These are phyloP conservation scores for Styphnolobium japonicum DNA, from an alignment of 306 rosid species.

Conservation along the genomic window DNA sequence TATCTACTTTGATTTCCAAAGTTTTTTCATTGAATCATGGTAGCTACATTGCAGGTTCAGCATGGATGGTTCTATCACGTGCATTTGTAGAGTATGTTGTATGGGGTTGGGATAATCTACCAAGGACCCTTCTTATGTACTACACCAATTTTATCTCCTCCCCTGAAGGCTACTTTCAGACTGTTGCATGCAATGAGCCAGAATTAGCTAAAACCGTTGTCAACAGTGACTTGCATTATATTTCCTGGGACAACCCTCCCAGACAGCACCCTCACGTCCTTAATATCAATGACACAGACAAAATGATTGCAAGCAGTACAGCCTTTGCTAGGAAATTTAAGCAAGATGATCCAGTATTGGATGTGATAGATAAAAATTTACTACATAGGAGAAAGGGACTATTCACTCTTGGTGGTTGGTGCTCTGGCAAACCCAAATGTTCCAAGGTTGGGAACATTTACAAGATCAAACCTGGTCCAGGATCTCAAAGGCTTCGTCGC, in stretches of 20 bases:
- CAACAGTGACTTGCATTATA: conserved; percentile 77
- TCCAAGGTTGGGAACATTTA: conserved; percentile 57
- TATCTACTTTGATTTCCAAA: neutral
- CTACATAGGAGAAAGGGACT: conserved; percentile 41
- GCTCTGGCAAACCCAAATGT: conserved; percentile 59
- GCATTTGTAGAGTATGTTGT: conserved; percentile 67
- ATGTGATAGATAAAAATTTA: conserved; percentile 56
- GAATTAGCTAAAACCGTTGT: conserved; percentile 64
- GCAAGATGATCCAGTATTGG: conserved; percentile 53
- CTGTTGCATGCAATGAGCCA: conserved; percentile 72
- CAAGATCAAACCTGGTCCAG: conserved; percentile 63
- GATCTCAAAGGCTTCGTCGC: conserved; percentile 57
- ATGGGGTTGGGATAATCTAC: conserved; percentile 93
- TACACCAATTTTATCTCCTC: conserved; percentile 84
- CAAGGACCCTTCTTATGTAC: conserved; percentile 83
- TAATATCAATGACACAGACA: conserved; percentile 50
- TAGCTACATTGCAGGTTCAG: conserved; percentile 63
- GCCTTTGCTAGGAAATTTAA: conserved; percentile 78
- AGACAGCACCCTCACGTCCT: conserved; percentile 81
- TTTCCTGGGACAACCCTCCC: conserved; percentile 86
- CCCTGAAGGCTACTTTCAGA: conserved; percentile 88
- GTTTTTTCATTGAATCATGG: neutral
- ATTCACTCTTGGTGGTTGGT: conserved; percentile 84
- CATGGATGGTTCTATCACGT: conserved; percentile 79
- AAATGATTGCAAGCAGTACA: conserved; percentile 57